These are phyloP conservation scores for Lichtheimia corymbifera DNA, from an alignment of 371 early-diverging fungal species.

Conservation along the genomic window DNA sequence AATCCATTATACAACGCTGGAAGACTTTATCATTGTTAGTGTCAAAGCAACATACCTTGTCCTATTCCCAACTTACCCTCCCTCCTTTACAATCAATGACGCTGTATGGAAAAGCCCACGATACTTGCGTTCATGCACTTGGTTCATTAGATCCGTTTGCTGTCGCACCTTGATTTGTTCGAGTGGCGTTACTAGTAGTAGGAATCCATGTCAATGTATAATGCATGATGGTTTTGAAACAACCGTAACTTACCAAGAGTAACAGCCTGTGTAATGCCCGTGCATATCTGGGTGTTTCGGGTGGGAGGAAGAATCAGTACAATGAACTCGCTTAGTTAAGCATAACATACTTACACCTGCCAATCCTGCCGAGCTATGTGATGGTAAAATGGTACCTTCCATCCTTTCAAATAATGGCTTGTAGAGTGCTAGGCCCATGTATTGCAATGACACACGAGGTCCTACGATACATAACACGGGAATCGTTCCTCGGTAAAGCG, in stretches of 20 bases:
- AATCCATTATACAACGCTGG: constrained; percentile 50
- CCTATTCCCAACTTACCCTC: constrained; percentile 33
- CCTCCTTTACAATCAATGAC: constrained; percentile 38
- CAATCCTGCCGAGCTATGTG: constrained; percentile 53
- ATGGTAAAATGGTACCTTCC: constrained; percentile 38
- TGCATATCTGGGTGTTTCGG: constrained; percentile 33
- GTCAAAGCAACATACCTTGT: background rate
- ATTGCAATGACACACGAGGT: constrained; percentile 52
- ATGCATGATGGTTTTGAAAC: too few relatives aligned
- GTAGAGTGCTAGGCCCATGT: constrained; percentile 51
- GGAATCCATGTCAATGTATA: background rate
- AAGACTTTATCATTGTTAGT: constrained; percentile 21
- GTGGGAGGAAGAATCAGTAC: background rate
- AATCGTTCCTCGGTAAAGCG: constrained; percentile 50
- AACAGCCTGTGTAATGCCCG: constrained; percentile 55
- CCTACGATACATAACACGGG: constrained; percentile 55
- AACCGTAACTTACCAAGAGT: constrained; percentile 32
- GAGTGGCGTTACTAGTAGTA: constrained; percentile 45
- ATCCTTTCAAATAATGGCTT: constrained; percentile 54
- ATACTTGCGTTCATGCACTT: constrained; percentile 38
- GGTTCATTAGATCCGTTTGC: constrained; percentile 46
- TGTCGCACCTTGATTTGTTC: constrained; percentile 59
- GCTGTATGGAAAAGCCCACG: constrained; percentile 45
- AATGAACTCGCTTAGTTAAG: background rate
- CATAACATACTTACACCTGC: constrained; percentile 40